A percentile compares a stretch with the other conserved stretches of the same genome.
Conservation (phyloP, 768 basidiomycete genomes). For the Pleurotus pulmonarius region DNA sequence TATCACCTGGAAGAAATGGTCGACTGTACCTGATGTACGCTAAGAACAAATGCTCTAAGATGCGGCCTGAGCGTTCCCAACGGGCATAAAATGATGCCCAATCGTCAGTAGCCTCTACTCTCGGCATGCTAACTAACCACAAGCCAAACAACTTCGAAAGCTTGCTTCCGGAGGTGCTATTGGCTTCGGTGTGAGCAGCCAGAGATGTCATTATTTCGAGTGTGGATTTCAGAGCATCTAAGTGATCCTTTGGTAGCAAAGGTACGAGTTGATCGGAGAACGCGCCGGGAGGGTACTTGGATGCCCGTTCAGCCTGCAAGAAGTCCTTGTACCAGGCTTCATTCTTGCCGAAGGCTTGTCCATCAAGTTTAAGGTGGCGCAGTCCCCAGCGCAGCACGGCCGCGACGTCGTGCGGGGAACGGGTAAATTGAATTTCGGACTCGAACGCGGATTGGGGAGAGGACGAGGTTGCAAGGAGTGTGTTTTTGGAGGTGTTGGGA, state of each 20-base stretch:
- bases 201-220: slow-evolving; percentile 66
- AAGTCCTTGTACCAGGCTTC: slow-evolving; percentile 69
- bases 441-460: slow-evolving; percentile 52
- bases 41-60: slow-evolving; percentile 76
- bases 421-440: slow-evolving; percentile 59
- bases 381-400: slow-evolving; percentile 80
- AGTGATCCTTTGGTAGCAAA: slow-evolving; percentile 53
- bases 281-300: slow-evolving; percentile 57
- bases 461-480: slow-evolving; percentile 48
- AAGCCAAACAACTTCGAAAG: slow-evolving; percentile 69
- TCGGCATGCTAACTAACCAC: slow-evolving; percentile 59
- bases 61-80: slow-evolving; percentile 72
- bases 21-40: slow-evolving; percentile 58
- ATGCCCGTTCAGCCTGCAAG: slow-evolving; percentile 51
- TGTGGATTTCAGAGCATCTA: slow-evolving; percentile 52
- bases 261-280: slow-evolving; percentile 63
- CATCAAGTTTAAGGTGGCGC: slow-evolving; percentile 66
- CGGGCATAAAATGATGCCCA: slow-evolving; percentile 65
- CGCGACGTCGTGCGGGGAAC: slow-evolving; percentile 73
- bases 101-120: slow-evolving; percentile 47
- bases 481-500: slow-evolving; percentile 38
- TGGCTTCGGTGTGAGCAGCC: slow-evolving; percentile 68
- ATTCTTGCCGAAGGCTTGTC: slow-evolving; percentile 55
- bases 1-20: not conserved
- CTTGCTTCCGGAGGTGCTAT: slow-evolving; percentile 75